Base-by-base conservation (phyloP, 768 basidiomycete genomes). In the Calocera cornea region DNA sequence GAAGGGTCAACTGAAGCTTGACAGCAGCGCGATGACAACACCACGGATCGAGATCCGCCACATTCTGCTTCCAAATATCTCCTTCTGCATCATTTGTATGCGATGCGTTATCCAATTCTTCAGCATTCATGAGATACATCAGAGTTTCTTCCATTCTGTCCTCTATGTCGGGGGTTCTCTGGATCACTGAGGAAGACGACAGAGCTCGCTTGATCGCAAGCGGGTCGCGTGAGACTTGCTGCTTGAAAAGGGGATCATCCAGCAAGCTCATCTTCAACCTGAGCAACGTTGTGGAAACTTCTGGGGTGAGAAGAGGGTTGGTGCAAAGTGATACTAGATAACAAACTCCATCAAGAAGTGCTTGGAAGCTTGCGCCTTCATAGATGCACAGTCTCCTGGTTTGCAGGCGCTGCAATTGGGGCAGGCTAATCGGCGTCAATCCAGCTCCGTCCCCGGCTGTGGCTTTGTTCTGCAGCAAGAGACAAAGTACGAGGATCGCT, bases 231-330 rank as follows among this genome's bases (percentile, higher is more conserved):
- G 54, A 60, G 7, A 60, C 54, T 60, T 60, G 54, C 54, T 60
- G 54, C 54, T 60, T 60, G 54, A 60, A 60, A 2, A 60, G 31
- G 24, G 54, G 54, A 33, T 60, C 54, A 33, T 60, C 54, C 54
- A 60, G 31, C 19, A 60, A 33, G 22, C 54, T 60, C 54, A 60
- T 60, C 31, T 60, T 60, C 27, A 60, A 22, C 10, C 54, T 27
- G 14, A 60, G 54, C 27, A 60, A 22, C 5, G 31, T 60, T 27
- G 54, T 60, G 27, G 54, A 27, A 5, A 60, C 54, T 33, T 60
- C 54, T 7, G 54, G 54, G 5, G 54, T 60, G 19, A 60, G 54
- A 16, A 60, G 54, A 5, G 54, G 54, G 27, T 33, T 60, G 27
- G 31, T 60, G 31, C 54, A 29, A 27, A 60, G 54, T 5, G 54